Evolutionary conservation across 768 basidiomycete genomes (phyloP), one percentile per base, ranked within the genome.

Genomic region (Amanita fuliginea): DNA sequence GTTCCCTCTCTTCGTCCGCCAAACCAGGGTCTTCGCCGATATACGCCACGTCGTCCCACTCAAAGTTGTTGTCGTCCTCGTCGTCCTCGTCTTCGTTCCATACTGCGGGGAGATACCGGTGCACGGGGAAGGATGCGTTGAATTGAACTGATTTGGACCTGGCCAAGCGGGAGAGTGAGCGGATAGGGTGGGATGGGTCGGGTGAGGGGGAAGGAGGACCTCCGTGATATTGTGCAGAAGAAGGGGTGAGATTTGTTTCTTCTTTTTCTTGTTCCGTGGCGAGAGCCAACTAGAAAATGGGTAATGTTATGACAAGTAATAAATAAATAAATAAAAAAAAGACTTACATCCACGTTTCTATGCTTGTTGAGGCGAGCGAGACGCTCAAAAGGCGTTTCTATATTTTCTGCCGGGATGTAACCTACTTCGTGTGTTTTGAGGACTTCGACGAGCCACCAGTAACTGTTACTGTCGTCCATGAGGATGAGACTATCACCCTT

Each of bases 401-500:
- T 97, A 64, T 97, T 98, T 68, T 99, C 96, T 0, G 96, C 96
- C 14, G 96, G 96, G 44, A 99, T 98, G 64, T 99, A 99, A 0
- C 96, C 96, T 13, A 99, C 91, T 59, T 96, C 93, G 65, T 97
- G 93, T 6, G 95, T 97, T 70, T 97, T 98, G 55, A 99, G 81
- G 7, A 99, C 96, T 42, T 93, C 81, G 6, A 99, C 95, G 44
- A 98, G 86, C 96, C 96, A 98, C 96, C 96, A 98, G 69, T 99
- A 99, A 66, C 89, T 91, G 66, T 99, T 98, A 51, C 85, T 91
- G 64, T 99, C 96, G 68, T 99, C 96, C 78, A 98, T 91, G 39
- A 99, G 73, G 62, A 92, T 84, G 41, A 99, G 76, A 54, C 88
- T 89, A 73, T 99, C 95, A 21, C 96, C 96, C 67, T 97, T 98